Base-by-base conservation (phyloP, 75 land plant genomes). In the Adiantum capillusveneris region DNA sequence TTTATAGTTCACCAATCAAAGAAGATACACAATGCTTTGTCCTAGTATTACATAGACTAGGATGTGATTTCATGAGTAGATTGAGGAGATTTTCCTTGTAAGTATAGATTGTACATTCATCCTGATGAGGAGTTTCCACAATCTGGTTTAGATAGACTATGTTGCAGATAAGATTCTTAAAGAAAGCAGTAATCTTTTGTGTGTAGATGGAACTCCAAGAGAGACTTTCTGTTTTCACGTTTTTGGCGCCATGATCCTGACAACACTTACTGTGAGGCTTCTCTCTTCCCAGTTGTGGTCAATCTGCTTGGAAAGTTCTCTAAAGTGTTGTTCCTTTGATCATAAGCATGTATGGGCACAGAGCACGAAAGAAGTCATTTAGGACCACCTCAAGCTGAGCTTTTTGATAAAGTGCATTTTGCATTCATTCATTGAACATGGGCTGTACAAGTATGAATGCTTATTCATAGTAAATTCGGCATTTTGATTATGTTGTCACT, bases 191-290 rank as follows among this genome's bases (percentile, higher is more conserved):
- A n/a, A n/a, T n/a, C n/a, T n/a, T n/a, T n/a, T 34, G 3, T 9
- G 9, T 83, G 36, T 60, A 84, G 90, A 69, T 78, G 82, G 77
- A 68, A 76, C 11, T 70, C 79, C 39, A 93, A 82, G 62, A 75
- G 80, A 42, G 98, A 93, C 53, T 93, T 88, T 73, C 69, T 93
- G 12, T 80, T 83, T 49, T 78, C 98, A 34, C 79, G 95, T 58
- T 79, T 78, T 46, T 93, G 98, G 98, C 82, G 82, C 45, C 80
- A 81, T 28, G 90, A 81, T 36, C 90, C 86, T 75, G 98, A 93
- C 76, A 94, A 89, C 25, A 44, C 77, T 30, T 83, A 83, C 34
- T 65, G 86, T 83, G 73, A 79, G 81, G 18, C 9, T 6, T n/a
- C 29, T 14, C 13, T 14, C 31, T 7, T 45, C 44, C 22, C n/a